Conservation (phyloP, 1,284 basidiomycete genomes). For the Pseudozyma tsukubaensis region DNA sequence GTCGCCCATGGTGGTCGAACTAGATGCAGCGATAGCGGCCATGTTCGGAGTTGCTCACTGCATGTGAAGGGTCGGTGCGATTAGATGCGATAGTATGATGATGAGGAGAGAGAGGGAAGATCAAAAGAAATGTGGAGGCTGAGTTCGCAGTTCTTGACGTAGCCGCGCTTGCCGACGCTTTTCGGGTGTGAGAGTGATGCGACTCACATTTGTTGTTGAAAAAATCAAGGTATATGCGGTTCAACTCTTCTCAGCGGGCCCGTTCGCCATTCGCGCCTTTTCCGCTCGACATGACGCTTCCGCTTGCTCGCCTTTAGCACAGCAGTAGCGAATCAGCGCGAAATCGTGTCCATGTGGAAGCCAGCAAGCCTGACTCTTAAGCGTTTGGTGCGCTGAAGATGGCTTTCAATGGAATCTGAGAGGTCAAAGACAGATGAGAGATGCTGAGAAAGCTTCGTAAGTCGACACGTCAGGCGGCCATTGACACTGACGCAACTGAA, state of each 20-base stretch:
- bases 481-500: neutral
- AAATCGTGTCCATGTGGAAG: too few species aligned
- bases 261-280: constrained; percentile 4
- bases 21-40: constrained; percentile 27
- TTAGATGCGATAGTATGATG: neutral
- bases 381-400: too few species aligned
- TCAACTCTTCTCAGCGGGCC: neutral
- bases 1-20: constrained; percentile 18
- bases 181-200: neutral
- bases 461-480: constrained; percentile 19
- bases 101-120: neutral
- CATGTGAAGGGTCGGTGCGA: neutral
- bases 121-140: constrained; percentile 30
- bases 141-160: constrained; percentile 16
- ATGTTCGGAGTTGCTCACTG: neutral
- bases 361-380: too few species aligned
- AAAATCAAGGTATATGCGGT: neutral
- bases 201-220: neutral
- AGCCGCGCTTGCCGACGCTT: neutral
- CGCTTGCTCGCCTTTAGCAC: neutral
- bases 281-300: neutral
- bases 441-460: constrained; percentile 7
- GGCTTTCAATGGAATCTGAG: neutral
- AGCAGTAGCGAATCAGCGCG: too few species aligned
- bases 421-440: neutral